Percentiles rank a stretch among this genome's conserved stretches.
These are phyloP conservation scores for Clarireedia monteithiana DNA, from an alignment of 2,329 filamentous ascomycete species.

Conservation along the genomic window DNA sequence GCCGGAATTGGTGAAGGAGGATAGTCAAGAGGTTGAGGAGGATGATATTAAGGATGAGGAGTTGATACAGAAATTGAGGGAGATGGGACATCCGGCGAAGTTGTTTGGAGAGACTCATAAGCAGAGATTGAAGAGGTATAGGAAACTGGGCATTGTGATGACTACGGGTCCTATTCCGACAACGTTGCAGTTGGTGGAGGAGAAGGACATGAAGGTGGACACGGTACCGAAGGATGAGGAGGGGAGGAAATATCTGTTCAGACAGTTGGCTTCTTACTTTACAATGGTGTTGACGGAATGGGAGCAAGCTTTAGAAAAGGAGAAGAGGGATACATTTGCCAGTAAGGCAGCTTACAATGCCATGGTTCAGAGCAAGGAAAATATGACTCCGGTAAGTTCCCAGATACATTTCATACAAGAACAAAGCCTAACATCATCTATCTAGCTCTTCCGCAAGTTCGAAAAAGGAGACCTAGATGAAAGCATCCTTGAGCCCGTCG, in stretches of 20 bases:
- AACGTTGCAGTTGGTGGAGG: slow-evolving; percentile 68
- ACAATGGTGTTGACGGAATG: slow-evolving; percentile 91
- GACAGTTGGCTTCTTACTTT: slow-evolving; percentile 91
- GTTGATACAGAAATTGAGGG: slow-evolving; percentile 59
- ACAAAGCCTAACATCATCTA: slow-evolving; percentile 23
- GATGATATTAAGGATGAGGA: slow-evolving; percentile 67
- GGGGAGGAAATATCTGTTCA: slow-evolving; percentile 64
- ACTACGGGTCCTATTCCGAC: slow-evolving; percentile 81
- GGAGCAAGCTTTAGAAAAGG: slow-evolving; percentile 67
- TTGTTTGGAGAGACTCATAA: slow-evolving; percentile 78
- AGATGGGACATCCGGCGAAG: slow-evolving; percentile 61
- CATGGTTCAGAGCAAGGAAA: slow-evolving; percentile 81
- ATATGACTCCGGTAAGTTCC: slow-evolving; percentile 63
- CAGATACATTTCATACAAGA: not conserved
- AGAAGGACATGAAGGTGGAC: slow-evolving; percentile 81
- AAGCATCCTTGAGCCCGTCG: slow-evolving; percentile 69
- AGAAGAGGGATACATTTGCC: slow-evolving; percentile 57
- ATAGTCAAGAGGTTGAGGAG: slow-evolving; percentile 37
- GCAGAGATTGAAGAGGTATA: slow-evolving; percentile 62
- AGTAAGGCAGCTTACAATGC: slow-evolving; percentile 76
- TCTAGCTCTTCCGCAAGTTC: slow-evolving; percentile 73
- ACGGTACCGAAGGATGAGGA: slow-evolving; percentile 54
- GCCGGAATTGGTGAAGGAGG: slow-evolving; percentile 58
- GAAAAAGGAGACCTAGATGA: slow-evolving; percentile 75
- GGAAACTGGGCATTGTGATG: slow-evolving; percentile 51